Conservation (phyloP, 2,329 filamentous ascomycete species). For the Monilinia aucupariae region DNA sequence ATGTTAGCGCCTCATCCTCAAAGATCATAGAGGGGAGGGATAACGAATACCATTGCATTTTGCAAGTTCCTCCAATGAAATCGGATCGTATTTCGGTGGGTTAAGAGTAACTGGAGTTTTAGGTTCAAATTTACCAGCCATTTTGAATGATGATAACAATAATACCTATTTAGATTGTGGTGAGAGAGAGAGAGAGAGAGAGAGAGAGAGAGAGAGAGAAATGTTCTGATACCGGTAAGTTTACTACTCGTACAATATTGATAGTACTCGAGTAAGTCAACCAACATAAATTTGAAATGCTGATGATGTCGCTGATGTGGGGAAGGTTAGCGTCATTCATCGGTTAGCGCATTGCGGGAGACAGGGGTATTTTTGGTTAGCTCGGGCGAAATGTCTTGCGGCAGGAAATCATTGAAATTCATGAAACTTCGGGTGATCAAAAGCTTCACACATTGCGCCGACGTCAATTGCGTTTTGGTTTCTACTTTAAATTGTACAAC, state of each 20-base stretch:
- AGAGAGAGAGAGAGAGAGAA: no score
- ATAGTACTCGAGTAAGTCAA: no score
- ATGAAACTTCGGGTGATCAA: neutral
- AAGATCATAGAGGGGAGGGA: neutral
- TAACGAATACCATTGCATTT: constrained; percentile 70
- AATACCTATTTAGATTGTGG: neutral
- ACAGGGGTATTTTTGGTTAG: constrained; percentile 1
- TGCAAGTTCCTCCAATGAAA: constrained; percentile 71
- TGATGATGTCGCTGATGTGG: constrained; percentile 11
- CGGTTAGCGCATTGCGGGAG: constrained; percentile 6
- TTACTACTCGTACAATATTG: no score
- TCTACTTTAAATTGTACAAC: neutral
- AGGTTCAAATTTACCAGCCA: constrained; percentile 68
- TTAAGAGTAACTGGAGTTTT: constrained; percentile 70
- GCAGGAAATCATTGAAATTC: neutral
- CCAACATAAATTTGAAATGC: neutral
- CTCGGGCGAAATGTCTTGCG: constrained; percentile 10
- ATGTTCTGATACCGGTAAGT: no score
- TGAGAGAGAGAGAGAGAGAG: no score
- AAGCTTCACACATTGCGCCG: neutral
- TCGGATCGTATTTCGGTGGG: constrained; percentile 82
- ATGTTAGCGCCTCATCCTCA: constrained; percentile 2
- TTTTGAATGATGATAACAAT: constrained; percentile 30
- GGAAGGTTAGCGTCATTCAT: constrained; percentile 15
- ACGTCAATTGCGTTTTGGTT: neutral